A percentile compares a stretch with the other conserved stretches of the same genome.
These are phyloP conservation scores for Zhuliangozyma blackwelliae DNA, from an alignment of 1,139 yeast genomes.

Conservation along the genomic window DNA sequence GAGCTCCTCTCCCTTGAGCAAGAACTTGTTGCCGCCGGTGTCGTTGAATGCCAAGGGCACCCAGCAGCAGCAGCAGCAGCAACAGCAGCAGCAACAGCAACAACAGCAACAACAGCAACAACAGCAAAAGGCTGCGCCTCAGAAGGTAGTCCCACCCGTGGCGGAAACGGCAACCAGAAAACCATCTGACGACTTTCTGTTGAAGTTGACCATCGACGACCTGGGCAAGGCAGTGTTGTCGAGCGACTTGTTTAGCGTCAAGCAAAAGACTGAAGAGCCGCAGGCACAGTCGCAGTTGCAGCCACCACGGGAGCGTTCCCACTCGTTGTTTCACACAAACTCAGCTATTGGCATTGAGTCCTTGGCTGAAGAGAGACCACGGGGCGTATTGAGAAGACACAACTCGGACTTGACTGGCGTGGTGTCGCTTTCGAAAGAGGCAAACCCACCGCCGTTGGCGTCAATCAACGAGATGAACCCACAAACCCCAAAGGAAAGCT, in stretches of 20 bases:
- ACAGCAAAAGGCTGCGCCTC: background rate
- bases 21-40: slow-evolving; percentile 33
- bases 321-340: slow-evolving; percentile 24
- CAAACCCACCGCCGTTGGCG: slow-evolving; percentile 7
- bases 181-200: slow-evolving; percentile 24
- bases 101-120: background rate
- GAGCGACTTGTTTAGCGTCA: slow-evolving; percentile 14
- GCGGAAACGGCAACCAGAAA: background rate
- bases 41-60: slow-evolving; percentile 8
- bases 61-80: background rate
- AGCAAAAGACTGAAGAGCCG: background rate
- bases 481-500: slow-evolving; percentile 38
- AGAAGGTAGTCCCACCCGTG: background rate
- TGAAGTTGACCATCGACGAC: slow-evolving; percentile 39
- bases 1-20: slow-evolving; percentile 6
- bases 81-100: background rate
- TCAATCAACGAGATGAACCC: slow-evolving; percentile 23
- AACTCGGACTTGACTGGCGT: slow-evolving; percentile 28
- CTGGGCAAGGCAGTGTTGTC: slow-evolving; percentile 45
- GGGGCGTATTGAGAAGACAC: slow-evolving; percentile 22
- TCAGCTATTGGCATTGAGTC: slow-evolving; percentile 30
- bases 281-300: no score
- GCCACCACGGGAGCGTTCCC: slow-evolving; percentile 7
- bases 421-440: slow-evolving; percentile 10
- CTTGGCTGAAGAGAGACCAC: slow-evolving; percentile 3